Evolutionary conservation across 2,329 filamentous ascomycete species (phyloP).

Genomic region (Cercospora sp.): DNA sequence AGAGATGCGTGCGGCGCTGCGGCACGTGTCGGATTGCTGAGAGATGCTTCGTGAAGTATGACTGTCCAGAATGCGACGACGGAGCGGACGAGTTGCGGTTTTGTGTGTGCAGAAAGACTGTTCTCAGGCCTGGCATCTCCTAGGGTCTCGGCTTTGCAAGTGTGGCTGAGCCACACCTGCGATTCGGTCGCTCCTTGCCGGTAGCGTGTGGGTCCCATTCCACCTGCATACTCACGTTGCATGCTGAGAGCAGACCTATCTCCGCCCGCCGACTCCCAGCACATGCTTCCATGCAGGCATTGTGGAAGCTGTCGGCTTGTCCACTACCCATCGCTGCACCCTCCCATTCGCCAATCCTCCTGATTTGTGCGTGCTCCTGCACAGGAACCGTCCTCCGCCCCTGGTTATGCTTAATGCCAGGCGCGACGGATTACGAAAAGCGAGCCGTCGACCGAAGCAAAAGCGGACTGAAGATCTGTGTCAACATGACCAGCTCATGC

Average conservation of each 20-base stretch:
- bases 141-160: conserved; percentile 2
- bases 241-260: conserved; percentile 1
- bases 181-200: not conserved
- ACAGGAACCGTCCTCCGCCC: not conserved
- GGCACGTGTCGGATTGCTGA: not conserved
- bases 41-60: not conserved
- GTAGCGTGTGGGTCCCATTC: not conserved
- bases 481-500: not conserved
- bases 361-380: not conserved
- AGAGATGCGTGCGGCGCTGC: not conserved
- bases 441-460: not conserved
- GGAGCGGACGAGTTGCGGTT: not conserved
- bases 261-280: conserved; percentile 3
- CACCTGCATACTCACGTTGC: not conserved
- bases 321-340: not conserved
- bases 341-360: not conserved
- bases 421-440: not conserved
- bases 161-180: conserved; percentile 7
- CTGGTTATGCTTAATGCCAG: conserved; percentile 1
- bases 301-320: not conserved
- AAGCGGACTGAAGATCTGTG: not conserved
- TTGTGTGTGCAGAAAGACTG: not conserved
- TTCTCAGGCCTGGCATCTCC: not conserved
- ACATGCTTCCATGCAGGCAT: conserved; percentile 6
- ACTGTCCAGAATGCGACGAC: not conserved